A percentile compares a stretch with the other conserved stretches of the same genome.
These are phyloP conservation scores for Cutaneotrichosporon sp. DNA, from an alignment of 1,284 basidiomycete species.

Conservation along the genomic window DNA sequence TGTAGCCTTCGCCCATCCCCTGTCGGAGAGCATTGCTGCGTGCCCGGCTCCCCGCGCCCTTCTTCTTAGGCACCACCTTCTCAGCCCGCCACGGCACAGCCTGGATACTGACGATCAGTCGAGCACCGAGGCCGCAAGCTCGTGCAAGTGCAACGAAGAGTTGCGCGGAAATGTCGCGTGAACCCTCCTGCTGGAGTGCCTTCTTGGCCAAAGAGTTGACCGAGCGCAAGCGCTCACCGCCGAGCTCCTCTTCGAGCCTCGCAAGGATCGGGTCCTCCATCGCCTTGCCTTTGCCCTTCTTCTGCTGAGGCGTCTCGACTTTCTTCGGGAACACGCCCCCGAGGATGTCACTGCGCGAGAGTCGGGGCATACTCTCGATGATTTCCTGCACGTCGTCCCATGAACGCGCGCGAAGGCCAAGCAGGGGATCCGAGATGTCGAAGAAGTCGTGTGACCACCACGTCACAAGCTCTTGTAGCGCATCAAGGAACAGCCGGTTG, in stretches of 20 bases:
- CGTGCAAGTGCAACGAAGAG: constrained; percentile 89
- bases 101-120: constrained; percentile 87
- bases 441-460: constrained; percentile 78
- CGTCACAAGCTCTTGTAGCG: constrained; percentile 67
- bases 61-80: constrained; percentile 45
- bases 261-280: constrained; percentile 35
- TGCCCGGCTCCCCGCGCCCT: constrained; percentile 39
- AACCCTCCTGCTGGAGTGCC: constrained; percentile 73
- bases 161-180: constrained; percentile 82
- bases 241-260: constrained; percentile 52
- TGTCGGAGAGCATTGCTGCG: constrained; percentile 11
- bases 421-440: constrained; percentile 57
- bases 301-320: constrained; percentile 7
- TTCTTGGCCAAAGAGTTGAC: constrained; percentile 87
- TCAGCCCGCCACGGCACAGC: constrained; percentile 74
- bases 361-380: constrained; percentile 41
- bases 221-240: constrained; percentile 69
- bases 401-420: constrained; percentile 64
- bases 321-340: constrained; percentile 17
- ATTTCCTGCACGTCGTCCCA: constrained; percentile 62
- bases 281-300: constrained; percentile 50
- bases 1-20: constrained; percentile 20
- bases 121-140: constrained; percentile 78
- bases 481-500: constrained; percentile 78
- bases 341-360: constrained; percentile 33